These are phyloP conservation scores for Aspergillus sergii DNA, from an alignment of 2,329 filamentous ascomycete genomes.

Conservation along the genomic window DNA sequence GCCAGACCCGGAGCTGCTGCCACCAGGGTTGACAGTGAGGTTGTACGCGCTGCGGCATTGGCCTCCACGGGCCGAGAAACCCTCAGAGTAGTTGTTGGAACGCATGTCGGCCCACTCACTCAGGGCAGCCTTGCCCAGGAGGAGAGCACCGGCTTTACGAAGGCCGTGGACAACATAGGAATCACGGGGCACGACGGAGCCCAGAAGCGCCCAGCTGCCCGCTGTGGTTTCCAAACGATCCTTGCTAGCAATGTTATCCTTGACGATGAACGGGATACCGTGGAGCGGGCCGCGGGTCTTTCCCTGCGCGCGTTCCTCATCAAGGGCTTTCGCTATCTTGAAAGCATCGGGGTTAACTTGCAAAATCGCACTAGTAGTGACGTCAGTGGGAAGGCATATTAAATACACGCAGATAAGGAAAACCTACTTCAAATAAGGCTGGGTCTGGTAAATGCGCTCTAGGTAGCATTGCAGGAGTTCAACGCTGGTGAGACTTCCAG, in stretches of 20 bases:
- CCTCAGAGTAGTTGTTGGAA: conserved; percentile 67
- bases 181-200: conserved; percentile 68
- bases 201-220: conserved; percentile 68
- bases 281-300: conserved; percentile 67
- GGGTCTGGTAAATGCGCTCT: conserved; percentile 61
- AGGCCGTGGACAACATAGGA: conserved; percentile 64
- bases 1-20: conserved; percentile 68
- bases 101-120: conserved; percentile 78
- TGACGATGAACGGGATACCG: conserved; percentile 74
- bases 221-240: conserved; percentile 76
- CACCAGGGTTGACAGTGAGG: conserved; percentile 67
- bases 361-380: conserved; percentile 48
- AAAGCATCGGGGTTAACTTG: conserved; percentile 70
- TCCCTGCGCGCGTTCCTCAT: conserved; percentile 61
- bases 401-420: background rate
- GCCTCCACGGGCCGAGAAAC: conserved; percentile 66
- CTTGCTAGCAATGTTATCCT: conserved; percentile 68
- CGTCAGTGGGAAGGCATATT: conserved; percentile 1
- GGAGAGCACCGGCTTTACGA: conserved; percentile 66
- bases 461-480: conserved; percentile 66
- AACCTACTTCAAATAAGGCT: conserved; percentile 64
- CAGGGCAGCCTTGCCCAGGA: conserved; percentile 71
- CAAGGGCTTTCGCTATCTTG: conserved; percentile 61
- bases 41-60: conserved; percentile 70
- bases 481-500: conserved; percentile 59